phyloP scores from a whole-genome alignment of 2,329 filamentous ascomycete genomes.

The Aspergillus aculeatinus region DNA sequence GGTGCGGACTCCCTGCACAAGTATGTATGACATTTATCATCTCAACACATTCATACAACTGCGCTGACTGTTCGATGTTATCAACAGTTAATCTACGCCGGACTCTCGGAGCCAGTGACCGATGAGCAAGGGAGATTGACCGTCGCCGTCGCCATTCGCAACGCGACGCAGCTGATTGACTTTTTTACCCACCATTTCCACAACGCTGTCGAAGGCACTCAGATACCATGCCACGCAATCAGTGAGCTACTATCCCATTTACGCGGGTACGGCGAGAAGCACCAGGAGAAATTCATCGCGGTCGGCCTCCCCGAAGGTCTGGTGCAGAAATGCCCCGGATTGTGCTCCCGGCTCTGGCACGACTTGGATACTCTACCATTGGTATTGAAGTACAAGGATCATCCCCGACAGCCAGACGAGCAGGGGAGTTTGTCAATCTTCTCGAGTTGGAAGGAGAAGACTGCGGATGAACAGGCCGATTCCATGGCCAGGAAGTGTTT shows the following conservation, averaged over 20 bases:
- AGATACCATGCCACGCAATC: slow-evolving; percentile 49
- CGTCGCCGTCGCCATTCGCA: slow-evolving; percentile 67
- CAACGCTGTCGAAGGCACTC: slow-evolving; percentile 23
- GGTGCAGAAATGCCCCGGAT: slow-evolving; percentile 58
- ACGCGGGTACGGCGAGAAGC: slow-evolving; percentile 59
- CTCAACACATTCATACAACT: no score
- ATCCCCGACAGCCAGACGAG: background rate
- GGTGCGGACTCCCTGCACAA: background rate
- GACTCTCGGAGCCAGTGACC: background rate
- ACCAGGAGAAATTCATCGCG: slow-evolving; percentile 70
- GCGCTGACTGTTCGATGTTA: background rate
- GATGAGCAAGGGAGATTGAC: background rate
- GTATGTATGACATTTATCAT: background rate
- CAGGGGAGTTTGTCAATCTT: slow-evolving; percentile 22
- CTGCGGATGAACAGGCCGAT: slow-evolving; percentile 74
- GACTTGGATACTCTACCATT: slow-evolving; percentile 72
- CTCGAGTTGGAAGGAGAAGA: slow-evolving; percentile 50
- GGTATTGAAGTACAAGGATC: slow-evolving; percentile 45
- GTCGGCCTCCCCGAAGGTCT: slow-evolving; percentile 63
- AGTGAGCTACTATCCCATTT: slow-evolving; percentile 59
- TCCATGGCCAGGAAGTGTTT: slow-evolving; percentile 74
- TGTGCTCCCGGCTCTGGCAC: slow-evolving; percentile 69
- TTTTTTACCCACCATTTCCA: slow-evolving; percentile 61
- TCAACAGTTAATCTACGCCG: background rate
- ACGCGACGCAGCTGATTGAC: slow-evolving; percentile 69